Base-by-base conservation (phyloP, 805 yeast genomes). In the Metschnikowia shivogae region DNA sequence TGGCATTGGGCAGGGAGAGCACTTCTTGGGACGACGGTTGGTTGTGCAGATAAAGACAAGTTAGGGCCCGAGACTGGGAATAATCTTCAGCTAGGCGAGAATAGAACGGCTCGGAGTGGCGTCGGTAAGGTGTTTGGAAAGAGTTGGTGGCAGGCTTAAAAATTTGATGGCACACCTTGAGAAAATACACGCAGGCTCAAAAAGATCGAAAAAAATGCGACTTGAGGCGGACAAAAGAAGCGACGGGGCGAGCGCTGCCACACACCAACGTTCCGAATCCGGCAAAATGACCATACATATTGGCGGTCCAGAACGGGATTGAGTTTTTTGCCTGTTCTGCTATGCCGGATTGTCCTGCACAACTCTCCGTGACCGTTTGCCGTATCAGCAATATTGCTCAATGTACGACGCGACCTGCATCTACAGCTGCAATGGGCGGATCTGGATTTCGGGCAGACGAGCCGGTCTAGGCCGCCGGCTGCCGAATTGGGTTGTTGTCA, bases 1-100 rank as follows among this genome's bases (percentile, higher is more conserved):
- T 4, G 61, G 50, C 52, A 50, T 54, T 39, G 49, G 34, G 24
- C 40, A 30, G 27, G 27, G 13, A 36, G 22, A 37, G 40, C 40
- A 28, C 40, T 20, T 37, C 22, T 37, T 22, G 26, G 40, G 13
- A n/a, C 22, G 40, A 20, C 40, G 19, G 19, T 32, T n/a, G 11
- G 14, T 22, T 13, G 42, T 14, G 34, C 24, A 14, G 12, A n/a
- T 20, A 13, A 22, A 6, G 5, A 10, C 7, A 22, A 22, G 29
- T n/a, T 12, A 7, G 34, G 11, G 40, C 28, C 40, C 40, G 27
- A 12, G 29, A 34, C 26, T 14, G 43, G 43, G 17, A 12, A 7
- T 4, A 22, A 14, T 10, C 11, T 36, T 27, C 14, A 12, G 14
- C 33, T 29, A 20, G 41, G 22, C 41, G 24, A 35, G 13, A 10